Conservation (phyloP, 805 yeast genomes). For the Candida broadrunensis region DNA sequence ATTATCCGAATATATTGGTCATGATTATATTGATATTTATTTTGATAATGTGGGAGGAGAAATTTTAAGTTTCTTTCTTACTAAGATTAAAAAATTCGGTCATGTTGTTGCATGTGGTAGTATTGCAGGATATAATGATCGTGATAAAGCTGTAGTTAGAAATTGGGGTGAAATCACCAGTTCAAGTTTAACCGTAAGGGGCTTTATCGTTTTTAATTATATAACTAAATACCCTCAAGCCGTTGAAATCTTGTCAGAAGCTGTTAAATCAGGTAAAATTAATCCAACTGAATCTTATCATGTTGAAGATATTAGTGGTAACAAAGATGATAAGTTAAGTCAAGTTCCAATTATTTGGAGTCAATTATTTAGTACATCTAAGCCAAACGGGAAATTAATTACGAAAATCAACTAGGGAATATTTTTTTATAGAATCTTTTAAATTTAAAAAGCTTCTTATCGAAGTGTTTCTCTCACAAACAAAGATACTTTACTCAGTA, state of each 20-base stretch:
- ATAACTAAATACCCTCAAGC: constrained; percentile 35
- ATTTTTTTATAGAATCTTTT: too few relatives aligned
- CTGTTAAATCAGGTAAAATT: constrained; percentile 41
- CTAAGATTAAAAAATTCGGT: constrained; percentile 37
- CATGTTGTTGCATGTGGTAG: constrained; percentile 61
- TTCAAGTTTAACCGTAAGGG: constrained; percentile 50
- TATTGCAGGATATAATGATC: constrained; percentile 55
- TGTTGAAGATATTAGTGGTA: constrained; percentile 36
- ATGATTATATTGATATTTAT: constrained; percentile 49
- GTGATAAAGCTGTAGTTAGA: constrained; percentile 29
- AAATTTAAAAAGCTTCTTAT: too few relatives aligned
- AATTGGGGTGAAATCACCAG: constrained; percentile 44
- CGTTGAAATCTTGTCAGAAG: constrained; percentile 27
- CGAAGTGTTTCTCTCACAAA: too few relatives aligned
- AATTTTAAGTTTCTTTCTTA: constrained; percentile 45
- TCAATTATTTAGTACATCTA: constrained; percentile 40
- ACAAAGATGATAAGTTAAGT: constrained; percentile 31
- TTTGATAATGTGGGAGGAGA: constrained; percentile 68
- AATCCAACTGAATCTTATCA: constrained; percentile 31
- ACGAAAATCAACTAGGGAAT: constrained; percentile 45
- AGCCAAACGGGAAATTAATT: constrained; percentile 48
- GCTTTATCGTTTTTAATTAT: constrained; percentile 51
- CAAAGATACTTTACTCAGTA: too few relatives aligned
- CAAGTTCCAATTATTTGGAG: constrained; percentile 50
- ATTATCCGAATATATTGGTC: constrained; percentile 33